These are phyloP conservation scores for Verticillium tricorpus DNA, from an alignment of 2,329 filamentous ascomycete species.

Conservation along the genomic window DNA sequence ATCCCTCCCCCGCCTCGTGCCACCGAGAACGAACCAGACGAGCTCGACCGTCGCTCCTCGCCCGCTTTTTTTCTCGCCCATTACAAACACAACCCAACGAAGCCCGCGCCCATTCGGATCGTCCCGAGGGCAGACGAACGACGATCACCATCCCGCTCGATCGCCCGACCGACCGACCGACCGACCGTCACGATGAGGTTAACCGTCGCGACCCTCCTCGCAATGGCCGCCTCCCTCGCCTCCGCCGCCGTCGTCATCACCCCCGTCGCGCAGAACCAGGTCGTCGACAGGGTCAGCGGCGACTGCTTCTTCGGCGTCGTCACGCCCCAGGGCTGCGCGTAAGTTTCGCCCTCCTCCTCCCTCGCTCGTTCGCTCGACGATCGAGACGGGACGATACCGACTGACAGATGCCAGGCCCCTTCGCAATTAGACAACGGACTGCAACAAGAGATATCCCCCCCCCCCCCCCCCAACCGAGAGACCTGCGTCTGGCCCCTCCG, in stretches of 20 bases:
- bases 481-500: too few species aligned
- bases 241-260: slow-evolving; percentile 52
- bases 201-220: slow-evolving; percentile 31
- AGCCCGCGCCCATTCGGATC: neutral
- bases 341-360: slow-evolving; percentile 21
- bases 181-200: slow-evolving; percentile 34
- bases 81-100: neutral
- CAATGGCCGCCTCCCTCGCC: slow-evolving; percentile 39
- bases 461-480: too few species aligned
- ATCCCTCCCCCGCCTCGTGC: neutral
- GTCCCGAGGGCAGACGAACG: neutral
- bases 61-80: neutral
- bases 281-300: slow-evolving; percentile 35
- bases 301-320: slow-evolving; percentile 55
- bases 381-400: too few species aligned
- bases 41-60: neutral
- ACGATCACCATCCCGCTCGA: neutral
- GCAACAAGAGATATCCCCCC: too few species aligned
- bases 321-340: slow-evolving; percentile 56
- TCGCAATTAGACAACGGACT: too few species aligned
- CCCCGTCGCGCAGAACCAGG: slow-evolving; percentile 45
- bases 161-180: slow-evolving; percentile 12
- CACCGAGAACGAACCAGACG: neutral
- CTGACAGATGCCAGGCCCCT: too few species aligned
- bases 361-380: too few species aligned